These are phyloP conservation scores for Hypoxylon sp. DNA, from an alignment of 2,329 filamentous ascomycete genomes.

Conservation along the genomic window DNA sequence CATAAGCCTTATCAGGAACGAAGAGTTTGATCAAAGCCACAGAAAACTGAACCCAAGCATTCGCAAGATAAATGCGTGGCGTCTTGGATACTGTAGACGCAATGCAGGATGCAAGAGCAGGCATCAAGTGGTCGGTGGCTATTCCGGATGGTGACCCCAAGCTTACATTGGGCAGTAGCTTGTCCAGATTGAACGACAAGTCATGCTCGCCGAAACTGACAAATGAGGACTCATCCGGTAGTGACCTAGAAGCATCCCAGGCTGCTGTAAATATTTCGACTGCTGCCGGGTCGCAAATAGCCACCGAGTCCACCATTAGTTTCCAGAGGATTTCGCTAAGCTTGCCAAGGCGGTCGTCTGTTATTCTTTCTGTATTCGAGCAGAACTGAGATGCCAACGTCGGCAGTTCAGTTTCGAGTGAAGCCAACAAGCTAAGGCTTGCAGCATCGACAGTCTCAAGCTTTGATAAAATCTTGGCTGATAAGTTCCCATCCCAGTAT, in stretches of 20 bases:
- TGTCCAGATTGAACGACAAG: slow-evolving; percentile 40
- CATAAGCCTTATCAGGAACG: slow-evolving; percentile 85
- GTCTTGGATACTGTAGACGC: slow-evolving; percentile 43
- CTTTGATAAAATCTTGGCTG: slow-evolving; percentile 62
- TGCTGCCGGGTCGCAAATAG: slow-evolving; percentile 49
- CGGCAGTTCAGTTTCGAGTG: slow-evolving; percentile 71
- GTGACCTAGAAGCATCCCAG: slow-evolving; percentile 33
- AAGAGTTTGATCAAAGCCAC: slow-evolving; percentile 79
- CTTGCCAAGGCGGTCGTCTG: slow-evolving; percentile 57
- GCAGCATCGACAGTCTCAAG: slow-evolving; percentile 61
- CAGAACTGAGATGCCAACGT: slow-evolving; percentile 64
- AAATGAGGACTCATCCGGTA: slow-evolving; percentile 19
- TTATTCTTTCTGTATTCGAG: slow-evolving; percentile 57
- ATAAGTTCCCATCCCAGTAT: slow-evolving; percentile 55
- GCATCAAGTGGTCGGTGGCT: slow-evolving; percentile 51
- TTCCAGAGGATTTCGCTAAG: slow-evolving; percentile 59
- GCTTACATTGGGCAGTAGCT: slow-evolving; percentile 34
- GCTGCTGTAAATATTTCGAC: slow-evolving; percentile 40
- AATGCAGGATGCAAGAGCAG: slow-evolving; percentile 55
- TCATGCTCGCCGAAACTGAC: slow-evolving; percentile 39
- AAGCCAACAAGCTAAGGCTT: slow-evolving; percentile 65
- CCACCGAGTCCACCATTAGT: slow-evolving; percentile 54
- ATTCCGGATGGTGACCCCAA: slow-evolving; percentile 39
- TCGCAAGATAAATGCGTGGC: slow-evolving; percentile 52
- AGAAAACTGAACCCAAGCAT: slow-evolving; percentile 80